A percentile compares a stretch with the other conserved stretches of the same genome.
Evolutionary conservation across 805 yeast genomes (phyloP).

Genomic region (Spathaspora arborariae): DNA sequence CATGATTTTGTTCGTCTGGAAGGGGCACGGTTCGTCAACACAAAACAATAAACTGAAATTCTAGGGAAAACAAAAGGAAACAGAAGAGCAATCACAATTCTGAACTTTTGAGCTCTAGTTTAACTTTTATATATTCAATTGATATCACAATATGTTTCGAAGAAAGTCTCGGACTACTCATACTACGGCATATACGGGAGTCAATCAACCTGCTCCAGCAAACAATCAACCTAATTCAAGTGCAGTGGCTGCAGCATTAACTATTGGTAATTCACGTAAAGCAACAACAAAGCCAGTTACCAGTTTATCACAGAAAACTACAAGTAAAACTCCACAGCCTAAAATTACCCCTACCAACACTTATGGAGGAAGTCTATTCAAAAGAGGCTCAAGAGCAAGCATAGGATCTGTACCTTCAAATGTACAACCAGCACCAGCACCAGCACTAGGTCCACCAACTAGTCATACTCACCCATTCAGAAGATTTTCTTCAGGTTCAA

Average conservation of each 20-base stretch:
- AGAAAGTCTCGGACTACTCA: conserved; percentile 29
- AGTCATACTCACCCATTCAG: conserved; percentile 5
- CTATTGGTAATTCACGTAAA: conserved; percentile 32
- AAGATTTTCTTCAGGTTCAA: conserved; percentile 10
- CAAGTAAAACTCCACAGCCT: neutral
- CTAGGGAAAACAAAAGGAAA: neutral
- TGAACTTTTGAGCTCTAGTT: neutral
- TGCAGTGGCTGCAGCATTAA: conserved; percentile 44
- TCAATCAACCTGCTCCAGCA: conserved; percentile 32
- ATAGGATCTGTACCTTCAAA: conserved; percentile 2
- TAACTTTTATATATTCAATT: neutral
- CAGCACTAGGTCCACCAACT: conserved; percentile 1
- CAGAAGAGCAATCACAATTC: neutral
- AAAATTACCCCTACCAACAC: neutral
- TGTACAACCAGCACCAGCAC: neutral
- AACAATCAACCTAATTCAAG: conserved; percentile 31
- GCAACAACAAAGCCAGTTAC: conserved; percentile 1
- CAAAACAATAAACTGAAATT: neutral
- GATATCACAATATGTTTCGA: conserved; percentile 20
- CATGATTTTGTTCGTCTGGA: too few relatives aligned
- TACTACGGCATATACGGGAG: conserved; percentile 40
- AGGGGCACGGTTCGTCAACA: neutral
- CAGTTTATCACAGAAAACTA: neutral
- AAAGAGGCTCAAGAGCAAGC: conserved; percentile 11
- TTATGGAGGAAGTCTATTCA: conserved; percentile 10